Conservation (phyloP, 2,329 filamentous ascomycete species). For the Capronia epimyces region DNA sequence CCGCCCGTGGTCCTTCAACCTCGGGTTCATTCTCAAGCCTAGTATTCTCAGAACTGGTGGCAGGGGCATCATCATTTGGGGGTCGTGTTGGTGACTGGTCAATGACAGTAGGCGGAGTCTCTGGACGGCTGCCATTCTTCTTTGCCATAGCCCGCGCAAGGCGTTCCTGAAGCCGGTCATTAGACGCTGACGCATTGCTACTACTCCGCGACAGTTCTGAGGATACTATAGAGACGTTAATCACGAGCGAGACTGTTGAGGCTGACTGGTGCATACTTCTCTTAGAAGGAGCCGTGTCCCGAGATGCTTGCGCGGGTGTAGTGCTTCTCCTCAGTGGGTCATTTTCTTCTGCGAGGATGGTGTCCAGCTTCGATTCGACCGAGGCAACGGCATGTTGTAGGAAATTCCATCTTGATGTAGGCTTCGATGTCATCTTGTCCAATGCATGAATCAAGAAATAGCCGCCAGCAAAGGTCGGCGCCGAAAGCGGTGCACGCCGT, state of each 20-base stretch:
- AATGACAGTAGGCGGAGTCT: constrained; percentile 40
- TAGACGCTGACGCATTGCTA: constrained; percentile 57
- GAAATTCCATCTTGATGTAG: constrained; percentile 68
- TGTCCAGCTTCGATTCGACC: constrained; percentile 88
- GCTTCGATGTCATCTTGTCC: constrained; percentile 26
- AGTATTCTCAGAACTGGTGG: constrained; percentile 15
- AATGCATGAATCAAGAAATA: background rate
- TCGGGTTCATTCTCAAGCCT: background rate
- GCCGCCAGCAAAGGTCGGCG: background rate
- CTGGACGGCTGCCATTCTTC: constrained; percentile 51
- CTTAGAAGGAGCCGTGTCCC: constrained; percentile 27
- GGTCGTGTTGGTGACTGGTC: constrained; percentile 41
- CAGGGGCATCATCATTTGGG: constrained; percentile 36
- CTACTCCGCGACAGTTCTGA: constrained; percentile 55
- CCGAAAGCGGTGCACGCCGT: background rate
- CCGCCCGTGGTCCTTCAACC: background rate
- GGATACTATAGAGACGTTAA: constrained; percentile 25
- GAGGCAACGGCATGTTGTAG: constrained; percentile 87
- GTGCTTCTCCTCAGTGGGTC: constrained; percentile 34
- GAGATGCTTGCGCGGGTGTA: constrained; percentile 30
- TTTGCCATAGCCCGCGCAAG: constrained; percentile 81
- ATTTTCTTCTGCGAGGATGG: constrained; percentile 77
- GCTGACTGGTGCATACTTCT: constrained; percentile 67
- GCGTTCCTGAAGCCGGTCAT: constrained; percentile 81
- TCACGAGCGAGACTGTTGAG: constrained; percentile 49